Evolutionary conservation across 2,329 filamentous ascomycete genomes (phyloP).

Genomic region (Harringtonia lauricola): DNA sequence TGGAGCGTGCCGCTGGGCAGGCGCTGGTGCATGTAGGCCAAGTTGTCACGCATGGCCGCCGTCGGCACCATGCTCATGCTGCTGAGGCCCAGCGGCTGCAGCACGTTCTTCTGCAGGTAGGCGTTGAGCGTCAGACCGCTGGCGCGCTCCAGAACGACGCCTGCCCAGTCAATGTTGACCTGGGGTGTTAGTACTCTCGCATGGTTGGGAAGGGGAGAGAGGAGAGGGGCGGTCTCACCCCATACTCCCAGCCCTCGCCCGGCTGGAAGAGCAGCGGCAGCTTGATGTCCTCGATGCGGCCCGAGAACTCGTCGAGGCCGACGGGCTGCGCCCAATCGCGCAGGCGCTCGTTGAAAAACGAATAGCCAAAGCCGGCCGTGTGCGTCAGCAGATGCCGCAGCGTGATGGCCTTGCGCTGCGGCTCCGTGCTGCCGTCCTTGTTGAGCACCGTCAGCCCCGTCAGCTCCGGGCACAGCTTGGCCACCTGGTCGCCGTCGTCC

Average conservation of each 20-base stretch:
- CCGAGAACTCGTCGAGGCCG: constrained; percentile 47
- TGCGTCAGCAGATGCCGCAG: constrained; percentile 47
- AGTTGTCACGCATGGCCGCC: constrained; percentile 34
- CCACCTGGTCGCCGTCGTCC: constrained; percentile 34
- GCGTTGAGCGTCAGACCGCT: constrained; percentile 28
- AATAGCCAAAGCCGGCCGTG: constrained; percentile 45
- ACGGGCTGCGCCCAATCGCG: constrained; percentile 34
- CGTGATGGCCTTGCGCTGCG: constrained; percentile 39
- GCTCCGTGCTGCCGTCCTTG: constrained; percentile 24
- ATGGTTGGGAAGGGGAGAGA: constrained; percentile 50
- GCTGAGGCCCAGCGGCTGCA: constrained; percentile 35
- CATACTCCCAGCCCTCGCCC: constrained; percentile 38
- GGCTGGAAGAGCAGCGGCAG: constrained; percentile 33
- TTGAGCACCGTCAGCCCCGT: constrained; percentile 32
- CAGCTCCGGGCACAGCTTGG: constrained; percentile 38
- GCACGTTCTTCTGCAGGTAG: constrained; percentile 31
- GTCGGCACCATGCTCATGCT: constrained; percentile 36
- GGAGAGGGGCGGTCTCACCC: constrained; percentile 28
- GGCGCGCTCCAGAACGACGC: constrained; percentile 29
- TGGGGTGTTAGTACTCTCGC: constrained; percentile 31
- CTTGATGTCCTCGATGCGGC: constrained; percentile 30
- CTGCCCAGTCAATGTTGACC: constrained; percentile 39
- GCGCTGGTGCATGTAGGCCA: constrained; percentile 44
- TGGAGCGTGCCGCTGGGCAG: constrained; percentile 27
- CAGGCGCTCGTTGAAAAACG: constrained; percentile 39